phyloP scores from a whole-genome alignment of 75 land plant genomes.

The Cupressus sempervirens region DNA sequence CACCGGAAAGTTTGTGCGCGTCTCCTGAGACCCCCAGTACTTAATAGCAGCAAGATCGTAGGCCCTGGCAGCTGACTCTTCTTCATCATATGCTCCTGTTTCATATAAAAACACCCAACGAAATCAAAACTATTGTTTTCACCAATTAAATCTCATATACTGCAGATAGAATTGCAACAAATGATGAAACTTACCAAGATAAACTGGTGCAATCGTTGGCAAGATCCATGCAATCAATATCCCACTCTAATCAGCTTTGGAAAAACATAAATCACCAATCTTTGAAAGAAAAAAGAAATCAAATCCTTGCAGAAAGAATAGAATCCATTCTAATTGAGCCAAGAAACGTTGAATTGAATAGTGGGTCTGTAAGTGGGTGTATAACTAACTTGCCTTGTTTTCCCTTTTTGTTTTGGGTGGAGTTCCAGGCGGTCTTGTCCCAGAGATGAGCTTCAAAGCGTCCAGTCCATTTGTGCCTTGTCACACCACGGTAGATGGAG shows the following conservation, averaged over 20 bases:
- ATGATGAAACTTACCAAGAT: slow-evolving; percentile 1
- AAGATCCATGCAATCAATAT: background rate
- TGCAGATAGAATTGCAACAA: too few species aligned
- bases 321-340: too few species aligned
- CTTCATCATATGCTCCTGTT: slow-evolving; percentile 21
- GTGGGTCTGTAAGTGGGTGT: background rate
- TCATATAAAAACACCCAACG: too few species aligned
- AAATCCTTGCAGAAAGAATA: background rate
- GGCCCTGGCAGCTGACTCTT: slow-evolving; percentile 18
- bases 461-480: slow-evolving; percentile 65
- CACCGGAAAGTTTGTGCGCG: background rate
- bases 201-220: background rate
- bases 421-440: slow-evolving; percentile 68
- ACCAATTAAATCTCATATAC: too few species aligned
- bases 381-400: slow-evolving; percentile 56
- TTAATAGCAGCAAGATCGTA: slow-evolving; percentile 23
- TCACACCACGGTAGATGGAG: slow-evolving; percentile 29
- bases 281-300: background rate
- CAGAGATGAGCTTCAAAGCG: slow-evolving; percentile 67
- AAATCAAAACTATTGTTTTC: background rate
- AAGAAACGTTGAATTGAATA: too few species aligned
- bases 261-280: background rate
- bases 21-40: slow-evolving; percentile 16
- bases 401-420: slow-evolving; percentile 58
- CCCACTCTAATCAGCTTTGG: background rate